Conservation (phyloP, 306 rosid genomes). For the Medicago lupulina region DNA sequence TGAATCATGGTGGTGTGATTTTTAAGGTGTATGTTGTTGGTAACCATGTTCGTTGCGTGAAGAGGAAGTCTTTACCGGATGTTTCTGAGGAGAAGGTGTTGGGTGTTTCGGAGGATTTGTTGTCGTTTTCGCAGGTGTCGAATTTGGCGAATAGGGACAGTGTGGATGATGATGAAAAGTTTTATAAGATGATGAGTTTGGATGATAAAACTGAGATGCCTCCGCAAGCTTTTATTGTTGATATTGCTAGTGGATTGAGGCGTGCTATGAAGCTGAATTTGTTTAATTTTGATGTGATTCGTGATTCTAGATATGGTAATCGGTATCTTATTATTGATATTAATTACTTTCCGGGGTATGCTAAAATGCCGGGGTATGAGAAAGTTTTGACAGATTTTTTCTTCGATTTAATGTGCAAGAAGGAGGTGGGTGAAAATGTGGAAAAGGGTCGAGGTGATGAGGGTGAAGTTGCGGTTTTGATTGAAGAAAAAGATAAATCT, state of each 20-base stretch:
- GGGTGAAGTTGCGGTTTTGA: constrained; percentile 29
- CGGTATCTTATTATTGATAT: constrained; percentile 92
- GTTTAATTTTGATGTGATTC: constrained; percentile 85
- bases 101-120: constrained; percentile 58
- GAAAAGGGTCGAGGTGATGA: constrained; percentile 48
- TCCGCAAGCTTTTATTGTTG: constrained; percentile 62
- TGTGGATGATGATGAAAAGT: constrained; percentile 72
- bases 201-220: constrained; percentile 89
- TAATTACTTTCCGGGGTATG: constrained; percentile 95
- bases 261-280: constrained; percentile 67
- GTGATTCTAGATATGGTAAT: constrained; percentile 73
- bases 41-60: constrained; percentile 73
- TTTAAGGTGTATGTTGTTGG: constrained; percentile 93
- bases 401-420: constrained; percentile 63
- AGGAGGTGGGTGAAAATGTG: constrained; percentile 40
- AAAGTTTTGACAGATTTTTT: constrained; percentile 78
- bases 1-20: constrained; percentile 92
- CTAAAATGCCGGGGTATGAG: constrained; percentile 95
- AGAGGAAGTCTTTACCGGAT: constrained; percentile 87
- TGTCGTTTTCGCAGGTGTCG: constrained; percentile 87
- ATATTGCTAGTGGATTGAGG: constrained; percentile 72
- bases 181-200: constrained; percentile 75
- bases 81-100: constrained; percentile 65
- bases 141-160: constrained; percentile 65
- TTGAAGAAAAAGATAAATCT: constrained; percentile 46